phyloP scores from a whole-genome alignment of 352 stramenopile species.

The Blastocystis sp. region DNA sequence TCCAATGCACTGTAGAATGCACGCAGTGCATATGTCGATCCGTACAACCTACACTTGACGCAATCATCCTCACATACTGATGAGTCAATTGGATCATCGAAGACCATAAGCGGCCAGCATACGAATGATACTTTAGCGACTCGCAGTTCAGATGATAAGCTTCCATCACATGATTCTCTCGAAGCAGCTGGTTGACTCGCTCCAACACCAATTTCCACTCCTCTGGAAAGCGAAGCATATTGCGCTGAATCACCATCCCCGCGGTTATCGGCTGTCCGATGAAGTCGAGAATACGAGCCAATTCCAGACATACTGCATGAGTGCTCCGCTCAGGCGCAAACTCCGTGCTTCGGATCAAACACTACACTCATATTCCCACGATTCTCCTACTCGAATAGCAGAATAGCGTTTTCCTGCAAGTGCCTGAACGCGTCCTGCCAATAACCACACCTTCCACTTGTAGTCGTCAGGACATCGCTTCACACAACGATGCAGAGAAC shows the following conservation, averaged over 20 bases:
- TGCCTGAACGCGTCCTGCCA: neutral
- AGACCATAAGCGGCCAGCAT: slow-evolving; percentile 9
- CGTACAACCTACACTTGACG: neutral
- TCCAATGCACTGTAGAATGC: neutral
- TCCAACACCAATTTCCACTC: slow-evolving; percentile 34
- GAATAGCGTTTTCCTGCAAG: neutral
- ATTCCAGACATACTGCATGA: slow-evolving; percentile 8
- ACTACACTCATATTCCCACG: neutral
- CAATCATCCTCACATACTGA: neutral
- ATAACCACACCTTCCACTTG: slow-evolving; percentile 29
- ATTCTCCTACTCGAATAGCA: neutral
- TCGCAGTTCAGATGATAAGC: neutral
- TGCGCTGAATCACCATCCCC: neutral
- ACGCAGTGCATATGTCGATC: neutral
- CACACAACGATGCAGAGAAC: neutral
- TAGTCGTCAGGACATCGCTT: neutral
- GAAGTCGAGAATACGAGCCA: slow-evolving; percentile 37
- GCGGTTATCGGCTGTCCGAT: neutral
- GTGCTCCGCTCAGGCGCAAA: neutral
- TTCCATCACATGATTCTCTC: neutral
- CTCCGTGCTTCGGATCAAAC: slow-evolving; percentile 16
- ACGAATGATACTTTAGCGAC: neutral
- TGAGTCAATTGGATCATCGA: slow-evolving; percentile 28
- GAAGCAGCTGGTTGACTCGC: neutral
- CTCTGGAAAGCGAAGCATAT: neutral